Conservation (phyloP, 2,329 filamentous ascomycete genomes). For the Keithomyces neogunnii region DNA sequence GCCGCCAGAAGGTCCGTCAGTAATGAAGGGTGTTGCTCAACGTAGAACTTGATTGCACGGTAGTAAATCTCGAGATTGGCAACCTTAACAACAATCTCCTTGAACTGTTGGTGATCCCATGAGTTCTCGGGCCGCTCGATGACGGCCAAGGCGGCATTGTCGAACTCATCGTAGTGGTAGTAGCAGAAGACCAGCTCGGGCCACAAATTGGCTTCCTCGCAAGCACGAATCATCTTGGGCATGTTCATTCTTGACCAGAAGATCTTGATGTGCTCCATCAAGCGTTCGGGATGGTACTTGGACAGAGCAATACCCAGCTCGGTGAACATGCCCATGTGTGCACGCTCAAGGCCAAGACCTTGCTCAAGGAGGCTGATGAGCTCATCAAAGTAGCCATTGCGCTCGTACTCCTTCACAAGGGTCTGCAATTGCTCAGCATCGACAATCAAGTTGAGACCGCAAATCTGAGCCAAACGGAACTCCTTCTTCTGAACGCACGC, state of each 20-base stretch:
- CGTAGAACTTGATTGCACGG: conserved; percentile 90
- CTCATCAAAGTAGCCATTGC: conserved; percentile 96
- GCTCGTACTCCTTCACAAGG: conserved; percentile 93
- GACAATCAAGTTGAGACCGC: conserved; percentile 94
- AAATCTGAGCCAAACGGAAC: conserved; percentile 97
- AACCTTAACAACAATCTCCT: conserved; percentile 96
- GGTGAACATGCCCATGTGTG: conserved; percentile 97
- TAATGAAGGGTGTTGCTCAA: conserved; percentile 92
- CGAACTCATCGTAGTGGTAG: conserved; percentile 96
- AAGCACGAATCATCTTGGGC: conserved; percentile 89
- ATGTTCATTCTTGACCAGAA: conserved; percentile 99
- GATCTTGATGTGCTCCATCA: conserved; percentile 98
- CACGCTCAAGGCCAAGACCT: conserved; percentile 83
- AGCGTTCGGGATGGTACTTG: conserved; percentile 88
- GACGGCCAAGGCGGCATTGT: conserved; percentile 93
- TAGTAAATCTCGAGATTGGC: conserved; percentile 99
- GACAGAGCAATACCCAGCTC: conserved; percentile 84
- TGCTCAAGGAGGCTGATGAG: conserved; percentile 91
- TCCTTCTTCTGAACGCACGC: conserved; percentile 97
- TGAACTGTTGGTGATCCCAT: conserved; percentile 99
- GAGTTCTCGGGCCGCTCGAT: conserved; percentile 97
- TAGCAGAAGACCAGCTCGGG: conserved; percentile 97
- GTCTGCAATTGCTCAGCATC: conserved; percentile 92
- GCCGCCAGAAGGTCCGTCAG: conserved; percentile 92
- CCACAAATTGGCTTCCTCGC: conserved; percentile 93